phyloP scores from a whole-genome alignment of 1,284 basidiomycete species.

The Ganoderma meredithae region DNA sequence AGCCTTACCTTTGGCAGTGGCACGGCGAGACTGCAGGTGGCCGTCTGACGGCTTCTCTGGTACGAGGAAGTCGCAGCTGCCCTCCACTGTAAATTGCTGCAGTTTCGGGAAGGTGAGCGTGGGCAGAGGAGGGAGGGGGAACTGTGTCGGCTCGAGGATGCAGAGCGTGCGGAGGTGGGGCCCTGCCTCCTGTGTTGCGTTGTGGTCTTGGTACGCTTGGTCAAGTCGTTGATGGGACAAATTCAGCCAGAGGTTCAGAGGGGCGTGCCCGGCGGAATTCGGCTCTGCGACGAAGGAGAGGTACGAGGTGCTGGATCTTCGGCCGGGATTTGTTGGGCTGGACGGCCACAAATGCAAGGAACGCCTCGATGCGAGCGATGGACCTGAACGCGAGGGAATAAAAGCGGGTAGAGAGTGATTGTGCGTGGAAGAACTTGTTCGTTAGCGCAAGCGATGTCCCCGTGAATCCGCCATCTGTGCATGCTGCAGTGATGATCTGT shows the following conservation, averaged over 20 bases:
- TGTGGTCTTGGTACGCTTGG: no score
- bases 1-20: not conserved
- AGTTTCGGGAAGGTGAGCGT: not conserved
- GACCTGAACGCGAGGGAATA: not conserved
- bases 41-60: not conserved
- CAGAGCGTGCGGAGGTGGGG: not conserved
- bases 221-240: no score
- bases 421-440: conserved; percentile 12
- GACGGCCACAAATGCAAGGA: not conserved
- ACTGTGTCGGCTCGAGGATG: not conserved
- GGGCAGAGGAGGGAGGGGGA: not conserved
- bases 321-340: not conserved
- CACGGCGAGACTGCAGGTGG: not conserved
- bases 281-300: not conserved
- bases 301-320: not conserved
- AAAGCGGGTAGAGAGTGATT: conserved; percentile 9
- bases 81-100: not conserved
- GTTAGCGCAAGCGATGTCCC: conserved; percentile 16
- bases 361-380: not conserved
- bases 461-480: conserved; percentile 12
- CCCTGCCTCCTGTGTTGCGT: not conserved
- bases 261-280: not conserved
- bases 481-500: conserved; percentile 8
- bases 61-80: not conserved
- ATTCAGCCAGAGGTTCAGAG: not conserved